These are phyloP conservation scores for Penstemon davidsonii DNA, from an alignment of 257 asterid species.

Conservation along the genomic window DNA sequence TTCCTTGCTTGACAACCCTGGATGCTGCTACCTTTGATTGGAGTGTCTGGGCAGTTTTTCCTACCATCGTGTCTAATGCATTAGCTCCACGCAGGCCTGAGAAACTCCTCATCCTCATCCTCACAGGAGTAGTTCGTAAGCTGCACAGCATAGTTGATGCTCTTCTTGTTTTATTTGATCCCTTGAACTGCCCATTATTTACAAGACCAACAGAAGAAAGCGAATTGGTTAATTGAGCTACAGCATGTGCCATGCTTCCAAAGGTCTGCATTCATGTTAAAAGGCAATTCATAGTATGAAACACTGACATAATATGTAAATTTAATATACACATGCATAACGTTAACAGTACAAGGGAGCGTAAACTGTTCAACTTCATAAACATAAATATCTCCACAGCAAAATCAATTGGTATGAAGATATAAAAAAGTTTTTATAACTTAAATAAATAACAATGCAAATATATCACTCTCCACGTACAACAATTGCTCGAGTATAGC, in stretches of 20 bases:
- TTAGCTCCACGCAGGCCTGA: conserved; percentile 75
- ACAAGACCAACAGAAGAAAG: conserved; percentile 54
- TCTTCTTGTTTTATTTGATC: conserved; percentile 48
- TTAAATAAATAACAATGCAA: background rate
- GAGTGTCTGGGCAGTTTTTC: conserved; percentile 47
- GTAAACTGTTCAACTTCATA: no score
- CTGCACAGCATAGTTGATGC: conserved; percentile 56
- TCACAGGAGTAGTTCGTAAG: conserved; percentile 38
- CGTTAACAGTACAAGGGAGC: no score
- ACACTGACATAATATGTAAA: background rate
- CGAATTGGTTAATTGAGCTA: conserved; percentile 63
- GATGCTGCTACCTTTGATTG: conserved; percentile 69
- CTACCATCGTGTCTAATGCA: conserved; percentile 58
- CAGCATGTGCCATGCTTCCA: conserved; percentile 60
- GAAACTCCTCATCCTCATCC: conserved; percentile 39
- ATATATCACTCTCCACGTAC: no score
- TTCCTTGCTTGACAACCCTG: conserved; percentile 45
- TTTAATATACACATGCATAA: background rate
- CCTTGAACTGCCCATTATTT: conserved; percentile 49
- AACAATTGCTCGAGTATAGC: background rate
- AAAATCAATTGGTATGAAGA: no score
- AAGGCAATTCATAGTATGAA: background rate
- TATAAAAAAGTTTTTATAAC: no score
- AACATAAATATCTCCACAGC: no score
- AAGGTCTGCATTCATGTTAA: conserved; percentile 39